These are phyloP conservation scores for Diaporthe sp. DNA, from an alignment of 2,329 filamentous ascomycete species.

Conservation along the genomic window DNA sequence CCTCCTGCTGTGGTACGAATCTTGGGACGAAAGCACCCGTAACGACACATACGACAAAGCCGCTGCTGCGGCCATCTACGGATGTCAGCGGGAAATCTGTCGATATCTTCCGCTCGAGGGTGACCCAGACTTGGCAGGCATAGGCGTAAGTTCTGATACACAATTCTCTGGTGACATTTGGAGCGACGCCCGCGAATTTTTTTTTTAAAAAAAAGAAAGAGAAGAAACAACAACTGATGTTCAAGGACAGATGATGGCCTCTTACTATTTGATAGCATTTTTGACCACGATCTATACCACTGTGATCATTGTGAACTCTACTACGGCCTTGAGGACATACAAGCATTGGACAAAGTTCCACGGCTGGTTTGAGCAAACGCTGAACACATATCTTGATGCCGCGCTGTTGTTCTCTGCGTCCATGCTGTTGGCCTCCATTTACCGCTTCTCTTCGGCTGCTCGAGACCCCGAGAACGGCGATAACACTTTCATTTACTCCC, in stretches of 20 bases:
- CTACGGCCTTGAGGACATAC: neutral
- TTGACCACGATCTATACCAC: neutral
- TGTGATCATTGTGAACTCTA: neutral
- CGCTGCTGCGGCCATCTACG: neutral
- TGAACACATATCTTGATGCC: neutral
- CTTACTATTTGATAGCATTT: neutral
- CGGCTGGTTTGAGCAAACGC: neutral
- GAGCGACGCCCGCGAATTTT: neutral
- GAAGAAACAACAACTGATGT: no score
- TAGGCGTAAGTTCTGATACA: neutral
- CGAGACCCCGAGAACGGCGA: neutral
- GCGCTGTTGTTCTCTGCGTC: neutral
- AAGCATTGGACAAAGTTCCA: neutral
- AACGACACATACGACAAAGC: fast-evolving
- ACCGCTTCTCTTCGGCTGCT: neutral
- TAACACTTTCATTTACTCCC: neutral
- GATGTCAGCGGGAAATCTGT: neutral
- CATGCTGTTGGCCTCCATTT: neutral
- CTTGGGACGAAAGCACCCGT: neutral
- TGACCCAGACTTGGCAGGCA: neutral
- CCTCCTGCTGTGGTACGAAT: neutral
- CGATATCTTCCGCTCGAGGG: neutral
- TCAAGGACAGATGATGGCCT: neutral
- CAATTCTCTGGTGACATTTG: neutral
- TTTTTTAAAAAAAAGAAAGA: no score